These are phyloP conservation scores for Sophora flavescens DNA, from an alignment of 306 rosid genomes.

Conservation along the genomic window DNA sequence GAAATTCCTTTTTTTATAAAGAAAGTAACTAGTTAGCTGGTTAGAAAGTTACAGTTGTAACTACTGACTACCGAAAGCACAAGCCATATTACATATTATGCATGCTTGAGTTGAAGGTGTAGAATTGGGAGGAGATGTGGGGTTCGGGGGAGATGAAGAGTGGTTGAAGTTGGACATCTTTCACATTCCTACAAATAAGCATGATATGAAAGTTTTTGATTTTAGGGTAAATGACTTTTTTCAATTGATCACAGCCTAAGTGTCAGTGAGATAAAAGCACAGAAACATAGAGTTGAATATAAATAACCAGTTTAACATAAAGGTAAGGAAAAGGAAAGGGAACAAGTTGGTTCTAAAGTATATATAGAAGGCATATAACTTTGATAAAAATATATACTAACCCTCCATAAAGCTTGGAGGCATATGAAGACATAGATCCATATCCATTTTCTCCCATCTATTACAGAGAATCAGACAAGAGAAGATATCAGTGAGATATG, in stretches of 20 bases:
- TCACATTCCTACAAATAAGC: conserved; percentile 22
- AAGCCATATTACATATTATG: too few relatives aligned
- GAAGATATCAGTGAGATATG: conserved; percentile 34
- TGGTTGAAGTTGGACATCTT: too few relatives aligned
- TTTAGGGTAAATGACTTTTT: neutral
- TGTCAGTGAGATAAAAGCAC: conserved; percentile 20
- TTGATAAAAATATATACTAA: conserved; percentile 51
- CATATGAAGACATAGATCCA: conserved; percentile 76
- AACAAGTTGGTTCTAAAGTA: neutral
- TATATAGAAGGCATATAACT: neutral
- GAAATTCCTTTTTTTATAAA: too few relatives aligned
- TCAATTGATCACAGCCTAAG: neutral
- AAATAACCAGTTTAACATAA: conserved; percentile 23
- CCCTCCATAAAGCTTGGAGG: conserved; percentile 84
- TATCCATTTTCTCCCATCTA: conserved; percentile 90
- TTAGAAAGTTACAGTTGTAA: too few relatives aligned
- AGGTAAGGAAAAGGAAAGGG: neutral
- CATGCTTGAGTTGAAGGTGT: too few relatives aligned
- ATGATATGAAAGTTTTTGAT: neutral
- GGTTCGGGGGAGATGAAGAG: too few relatives aligned
- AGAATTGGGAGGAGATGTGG: too few relatives aligned
- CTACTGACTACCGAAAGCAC: too few relatives aligned
- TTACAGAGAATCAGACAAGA: conserved; percentile 40
- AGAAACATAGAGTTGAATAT: conserved; percentile 33
- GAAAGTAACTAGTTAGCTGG: too few relatives aligned